A percentile compares a stretch with the other conserved stretches of the same genome.
Conservation (phyloP, 306 rosid genomes). For the Arachis stenosperma region DNA sequence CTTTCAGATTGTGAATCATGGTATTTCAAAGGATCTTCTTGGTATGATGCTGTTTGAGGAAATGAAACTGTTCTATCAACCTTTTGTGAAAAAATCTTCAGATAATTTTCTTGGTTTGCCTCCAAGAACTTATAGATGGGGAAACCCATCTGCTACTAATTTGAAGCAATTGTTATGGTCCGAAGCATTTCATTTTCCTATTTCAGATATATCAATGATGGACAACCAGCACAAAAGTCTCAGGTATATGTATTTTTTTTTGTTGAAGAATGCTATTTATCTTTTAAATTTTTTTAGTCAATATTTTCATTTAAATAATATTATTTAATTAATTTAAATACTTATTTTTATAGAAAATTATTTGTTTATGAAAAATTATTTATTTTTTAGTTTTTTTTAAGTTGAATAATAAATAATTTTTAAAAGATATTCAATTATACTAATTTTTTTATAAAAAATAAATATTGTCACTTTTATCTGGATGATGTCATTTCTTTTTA, state of each 20-base stretch:
- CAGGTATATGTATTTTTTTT: constrained; percentile 44
- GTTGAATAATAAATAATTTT: too few species aligned
- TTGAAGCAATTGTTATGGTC: constrained; percentile 71
- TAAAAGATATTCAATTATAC: too few species aligned
- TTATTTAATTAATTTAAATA: too few species aligned
- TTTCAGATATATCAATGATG: constrained; percentile 49
- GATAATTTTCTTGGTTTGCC: constrained; percentile 39
- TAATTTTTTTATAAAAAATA: too few species aligned
- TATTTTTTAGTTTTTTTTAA: too few species aligned
- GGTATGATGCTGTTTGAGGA: constrained; percentile 54
- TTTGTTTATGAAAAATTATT: too few species aligned
- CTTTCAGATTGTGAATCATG: constrained; percentile 73
- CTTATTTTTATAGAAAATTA: too few species aligned
- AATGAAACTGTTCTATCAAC: constrained; percentile 58
- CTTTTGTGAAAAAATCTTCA: constrained; percentile 53
- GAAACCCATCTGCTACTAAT: constrained; percentile 61
- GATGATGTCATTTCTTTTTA: too few species aligned
- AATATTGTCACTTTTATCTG: too few species aligned
- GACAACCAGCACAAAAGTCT: constrained; percentile 42
- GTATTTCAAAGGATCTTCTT: constrained; percentile 54
- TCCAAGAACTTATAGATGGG: constrained; percentile 67
- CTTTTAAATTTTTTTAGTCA: background rate
- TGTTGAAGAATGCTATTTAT: background rate
- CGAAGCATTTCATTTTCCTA: constrained; percentile 78
- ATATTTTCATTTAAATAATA: too few species aligned